Evolutionary conservation across 2,329 filamentous ascomycete species (phyloP).

Genomic region (Dothideomycetes sp.): DNA sequence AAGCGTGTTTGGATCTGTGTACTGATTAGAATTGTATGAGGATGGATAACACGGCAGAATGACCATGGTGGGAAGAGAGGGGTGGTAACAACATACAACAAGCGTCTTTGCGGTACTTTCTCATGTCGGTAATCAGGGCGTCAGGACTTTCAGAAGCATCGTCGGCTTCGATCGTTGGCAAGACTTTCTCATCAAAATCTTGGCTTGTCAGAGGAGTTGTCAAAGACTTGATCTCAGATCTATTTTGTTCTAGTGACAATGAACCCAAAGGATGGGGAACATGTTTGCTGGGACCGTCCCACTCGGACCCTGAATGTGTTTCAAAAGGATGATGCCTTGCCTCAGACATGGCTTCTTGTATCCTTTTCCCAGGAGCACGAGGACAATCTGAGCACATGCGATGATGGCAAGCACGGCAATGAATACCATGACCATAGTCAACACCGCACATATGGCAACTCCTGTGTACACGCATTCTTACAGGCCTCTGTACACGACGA

Average conservation of each 20-base stretch:
- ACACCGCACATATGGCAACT: conserved; percentile 12
- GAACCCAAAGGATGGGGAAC: conserved; percentile 2
- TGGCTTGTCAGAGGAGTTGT: background rate
- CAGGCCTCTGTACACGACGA: conserved; percentile 10
- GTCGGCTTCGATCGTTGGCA: conserved; percentile 4
- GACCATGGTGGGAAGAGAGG: conserved; percentile 8
- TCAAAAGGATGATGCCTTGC: conserved; percentile 10
- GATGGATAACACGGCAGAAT: background rate
- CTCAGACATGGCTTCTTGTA: conserved; percentile 12
- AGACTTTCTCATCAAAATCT: background rate
- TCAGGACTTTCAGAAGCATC: background rate
- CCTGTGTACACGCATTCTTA: conserved; percentile 10
- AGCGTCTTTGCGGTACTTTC: conserved; percentile 1
- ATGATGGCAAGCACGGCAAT: conserved; percentile 11
- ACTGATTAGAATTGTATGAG: background rate
- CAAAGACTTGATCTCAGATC: no score
- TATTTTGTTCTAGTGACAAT: no score
- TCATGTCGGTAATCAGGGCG: background rate
- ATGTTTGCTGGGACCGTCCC: background rate
- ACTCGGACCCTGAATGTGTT: background rate
- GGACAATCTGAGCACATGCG: conserved; percentile 8
- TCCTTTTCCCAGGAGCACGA: conserved; percentile 3
- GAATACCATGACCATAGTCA: conserved; percentile 9
- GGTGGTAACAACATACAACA: background rate
- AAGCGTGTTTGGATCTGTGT: background rate